Base-by-base conservation (phyloP, 495 filamentous ascomycete genomes). In the Lentithecium fluviatile region DNA sequence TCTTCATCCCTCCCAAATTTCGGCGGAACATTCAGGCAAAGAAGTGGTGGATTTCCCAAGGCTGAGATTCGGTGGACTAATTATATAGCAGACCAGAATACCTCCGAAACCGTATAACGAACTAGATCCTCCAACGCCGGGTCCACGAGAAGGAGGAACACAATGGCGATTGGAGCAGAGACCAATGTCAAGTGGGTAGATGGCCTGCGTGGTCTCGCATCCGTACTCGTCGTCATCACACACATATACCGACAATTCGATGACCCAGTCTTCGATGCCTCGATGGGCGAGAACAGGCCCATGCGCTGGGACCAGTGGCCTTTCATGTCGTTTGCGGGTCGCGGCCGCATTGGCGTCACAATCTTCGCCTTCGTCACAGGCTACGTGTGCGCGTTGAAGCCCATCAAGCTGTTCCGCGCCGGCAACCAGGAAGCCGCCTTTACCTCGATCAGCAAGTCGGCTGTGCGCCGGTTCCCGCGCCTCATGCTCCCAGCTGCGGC, bases 181-280 rank as follows among this genome's bases (percentile, higher is more conserved):
- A 82, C 82, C 62, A 83, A 83, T 59, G 82, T 86, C 32, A 85
- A 85, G 76, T 86, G 84, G 84, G 82, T 85, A 38, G 84, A 86
- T 78, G 84, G 84, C 42, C 75, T 87, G 1, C 75, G 84, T 60
- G 84, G 84, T 52, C 74, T 86, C 36, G 83, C 82, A n/a, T 86
- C 84, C 1, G 74, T 84, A 36, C 73, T 84, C 7, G 83, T 87
- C 25, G 79, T 86, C n/a, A 68, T 82, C 24, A 85, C 83, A 36
- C 84, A 87, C 65, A 77, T 87, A 15, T 77, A 79, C 25, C 79
- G 83, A 51, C 77, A 78, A 55, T 84, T 82, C 70, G 80, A 82
- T 63, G 78, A 75, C 57, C 76, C 79, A 34, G 78, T 86, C n/a
- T 83, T 86, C 70, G 65, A 75, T 23, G 81, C 84, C 7, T 72